These are phyloP conservation scores for Xylariales sp. DNA, from an alignment of 2,329 filamentous ascomycete genomes.

Conservation along the genomic window DNA sequence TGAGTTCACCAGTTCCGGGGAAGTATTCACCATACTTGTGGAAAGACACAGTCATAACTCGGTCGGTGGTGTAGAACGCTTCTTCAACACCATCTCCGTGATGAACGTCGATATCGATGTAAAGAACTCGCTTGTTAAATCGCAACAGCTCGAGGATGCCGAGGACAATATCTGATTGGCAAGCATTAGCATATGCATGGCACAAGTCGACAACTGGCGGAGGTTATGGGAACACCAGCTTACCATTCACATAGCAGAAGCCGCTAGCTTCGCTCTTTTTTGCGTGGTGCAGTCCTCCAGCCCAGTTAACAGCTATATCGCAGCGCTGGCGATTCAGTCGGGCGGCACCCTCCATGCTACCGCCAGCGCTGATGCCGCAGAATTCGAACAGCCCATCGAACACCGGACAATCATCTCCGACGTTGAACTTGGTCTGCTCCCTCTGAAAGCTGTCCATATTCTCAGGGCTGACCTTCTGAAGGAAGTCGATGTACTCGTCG, in stretches of 20 bases:
- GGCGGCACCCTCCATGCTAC: slow-evolving; percentile 88
- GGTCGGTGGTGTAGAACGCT: slow-evolving; percentile 87
- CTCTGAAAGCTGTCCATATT: slow-evolving; percentile 94
- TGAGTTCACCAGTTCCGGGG: slow-evolving; percentile 82
- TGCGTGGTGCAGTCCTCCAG: slow-evolving; percentile 91
- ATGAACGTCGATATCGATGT: slow-evolving; percentile 94
- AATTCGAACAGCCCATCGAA: slow-evolving; percentile 98
- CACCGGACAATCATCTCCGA: slow-evolving; percentile 94
- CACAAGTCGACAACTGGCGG: not conserved
- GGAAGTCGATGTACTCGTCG: slow-evolving; percentile 91
- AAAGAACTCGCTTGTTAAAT: slow-evolving; percentile 90
- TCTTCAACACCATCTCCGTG: slow-evolving; percentile 92
- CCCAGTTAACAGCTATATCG: slow-evolving; percentile 98
- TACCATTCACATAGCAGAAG: slow-evolving; percentile 97
- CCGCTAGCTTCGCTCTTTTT: slow-evolving; percentile 95
- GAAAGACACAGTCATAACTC: slow-evolving; percentile 89
- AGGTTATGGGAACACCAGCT: too few species aligned
- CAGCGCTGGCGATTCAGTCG: slow-evolving; percentile 87
- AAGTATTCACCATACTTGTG: slow-evolving; percentile 98
- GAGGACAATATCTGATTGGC: slow-evolving; percentile 82
- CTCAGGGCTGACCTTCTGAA: slow-evolving; percentile 93
- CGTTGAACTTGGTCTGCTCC: slow-evolving; percentile 91
- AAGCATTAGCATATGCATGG: slow-evolving; percentile 47
- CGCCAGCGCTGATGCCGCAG: slow-evolving; percentile 89
- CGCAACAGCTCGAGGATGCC: slow-evolving; percentile 89